Evolutionary conservation across 164 flowering plant species (phyloP).

Genomic region (Stephania japonica): DNA sequence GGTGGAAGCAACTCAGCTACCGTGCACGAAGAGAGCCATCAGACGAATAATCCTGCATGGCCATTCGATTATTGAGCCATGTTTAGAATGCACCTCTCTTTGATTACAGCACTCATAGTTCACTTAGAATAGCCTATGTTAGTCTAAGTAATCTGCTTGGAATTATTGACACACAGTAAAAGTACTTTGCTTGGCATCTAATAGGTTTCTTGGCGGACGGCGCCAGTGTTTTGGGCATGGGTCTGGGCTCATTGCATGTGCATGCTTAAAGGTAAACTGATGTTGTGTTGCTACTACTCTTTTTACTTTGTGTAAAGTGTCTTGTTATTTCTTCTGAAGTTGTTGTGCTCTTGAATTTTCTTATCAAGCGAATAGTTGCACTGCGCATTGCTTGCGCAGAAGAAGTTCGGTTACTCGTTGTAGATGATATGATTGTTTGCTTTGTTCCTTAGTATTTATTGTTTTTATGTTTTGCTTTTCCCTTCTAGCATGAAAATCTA

Average conservation of each 20-base stretch:
- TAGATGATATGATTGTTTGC: background rate
- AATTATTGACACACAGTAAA: too few species aligned
- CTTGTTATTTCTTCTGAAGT: background rate
- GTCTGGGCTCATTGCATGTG: background rate
- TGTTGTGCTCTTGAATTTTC: background rate
- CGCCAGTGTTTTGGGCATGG: background rate
- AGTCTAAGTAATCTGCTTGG: background rate
- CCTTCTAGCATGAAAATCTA: background rate
- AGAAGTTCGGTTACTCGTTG: background rate
- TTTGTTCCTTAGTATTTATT: background rate
- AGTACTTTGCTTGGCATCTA: background rate
- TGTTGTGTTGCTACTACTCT: slow-evolving; percentile 2
- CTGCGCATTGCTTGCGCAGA: background rate
- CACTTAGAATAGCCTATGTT: background rate
- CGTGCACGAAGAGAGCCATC: slow-evolving; percentile 32
- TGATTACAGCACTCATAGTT: background rate
- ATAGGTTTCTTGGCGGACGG: background rate
- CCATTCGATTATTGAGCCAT: slow-evolving; percentile 38
- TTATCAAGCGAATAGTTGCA: slow-evolving; percentile 5
- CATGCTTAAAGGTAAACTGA: slow-evolving; percentile 9
- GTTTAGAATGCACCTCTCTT: background rate
- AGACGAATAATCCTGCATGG: slow-evolving; percentile 48
- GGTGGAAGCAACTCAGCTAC: slow-evolving; percentile 39
- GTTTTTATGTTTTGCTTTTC: background rate
- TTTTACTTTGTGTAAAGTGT: slow-evolving; percentile 1